Base-by-base conservation (phyloP, 23 red algal species). In the Pyropia haitanensis region DNA sequence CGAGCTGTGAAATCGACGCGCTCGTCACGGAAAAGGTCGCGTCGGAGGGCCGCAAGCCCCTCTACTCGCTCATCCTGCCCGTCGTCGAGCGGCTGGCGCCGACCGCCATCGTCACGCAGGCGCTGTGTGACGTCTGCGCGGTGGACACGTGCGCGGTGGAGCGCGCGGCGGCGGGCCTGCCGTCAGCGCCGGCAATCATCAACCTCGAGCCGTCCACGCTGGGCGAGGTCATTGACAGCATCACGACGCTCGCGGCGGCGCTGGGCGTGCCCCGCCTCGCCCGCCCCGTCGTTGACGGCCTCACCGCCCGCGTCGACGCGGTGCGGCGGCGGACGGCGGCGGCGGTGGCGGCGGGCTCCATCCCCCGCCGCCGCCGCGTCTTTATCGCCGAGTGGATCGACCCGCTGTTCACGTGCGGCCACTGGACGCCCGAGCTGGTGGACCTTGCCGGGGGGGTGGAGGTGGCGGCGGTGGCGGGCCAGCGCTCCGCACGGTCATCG, bases 391-490 rank as follows among this genome's bases (percentile, higher is more conserved):
- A 83, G 61, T 83, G 79, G 79, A 67, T 68, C 2, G 65, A 71
- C 26, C 79, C 79, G n/a, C 68, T 62, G 44, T 83, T 65, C 39
- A 68, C 69, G 7, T 68, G 67, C 19, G 65, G 67, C 2, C 79
- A 83, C 51, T 83, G 79, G 79, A 68, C 73, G 9, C 79, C 79
- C 30, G 79, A 83, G 23, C 60, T 64, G 68, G 73, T 83, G 34
- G 44, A 49, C 53, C 32, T 58, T 20, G 79, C 79, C 26, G 67
- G 67, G 33, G 79, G 79, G 63, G 65, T 63, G 14, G 71, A 68
- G 21, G 58, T 53, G 12, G 60, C 73, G 15, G 79, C 67, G 16
- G 48, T 64, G 57, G 55, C 23, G 19, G 68, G 79, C 25, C 58
- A 72, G 8, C 60, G 64, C 33, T 83, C 79, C 17, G 46, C 29